phyloP scores from a whole-genome alignment of 2,329 filamentous ascomycete genomes.

The Sphaerostilbella broomeana region DNA sequence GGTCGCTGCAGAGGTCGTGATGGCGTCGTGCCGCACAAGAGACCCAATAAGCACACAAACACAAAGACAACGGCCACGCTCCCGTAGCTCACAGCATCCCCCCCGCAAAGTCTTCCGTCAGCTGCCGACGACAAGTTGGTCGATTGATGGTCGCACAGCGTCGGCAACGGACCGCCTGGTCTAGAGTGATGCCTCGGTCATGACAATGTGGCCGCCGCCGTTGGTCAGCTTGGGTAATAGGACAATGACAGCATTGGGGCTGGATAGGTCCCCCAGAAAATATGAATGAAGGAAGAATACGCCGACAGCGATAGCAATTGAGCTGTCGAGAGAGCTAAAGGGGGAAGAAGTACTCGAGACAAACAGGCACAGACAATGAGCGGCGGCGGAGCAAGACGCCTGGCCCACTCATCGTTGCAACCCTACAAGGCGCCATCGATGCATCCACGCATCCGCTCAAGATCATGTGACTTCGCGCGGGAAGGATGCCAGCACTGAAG shows the following conservation, averaged over 20 bases:
- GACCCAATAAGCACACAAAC: too few relatives aligned
- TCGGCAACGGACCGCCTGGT: conserved; percentile 15
- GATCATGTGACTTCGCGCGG: conserved; percentile 14
- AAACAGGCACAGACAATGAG: too few relatives aligned
- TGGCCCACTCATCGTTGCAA: conserved; percentile 5
- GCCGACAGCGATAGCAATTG: too few relatives aligned
- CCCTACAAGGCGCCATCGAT: conserved; percentile 12
- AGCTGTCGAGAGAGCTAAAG: too few relatives aligned
- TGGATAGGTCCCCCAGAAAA: too few relatives aligned
- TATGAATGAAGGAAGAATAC: too few relatives aligned
- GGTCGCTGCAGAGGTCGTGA: too few relatives aligned
- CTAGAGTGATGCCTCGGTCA: not conserved
- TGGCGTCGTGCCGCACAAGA: too few relatives aligned
- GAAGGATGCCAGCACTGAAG: too few relatives aligned
- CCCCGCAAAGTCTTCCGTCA: not conserved
- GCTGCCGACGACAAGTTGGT: not conserved
- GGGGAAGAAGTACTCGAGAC: too few relatives aligned
- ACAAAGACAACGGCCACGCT: conserved; percentile 1
- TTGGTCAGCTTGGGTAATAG: not conserved
- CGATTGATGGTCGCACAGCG: conserved; percentile 12
- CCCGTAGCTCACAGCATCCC: not conserved
- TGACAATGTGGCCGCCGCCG: too few relatives aligned
- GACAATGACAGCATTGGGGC: not conserved
- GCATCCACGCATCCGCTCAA: conserved; percentile 7
- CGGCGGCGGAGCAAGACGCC: not conserved